Percentiles rank a stretch among this genome's conserved stretches.
phyloP scores from a whole-genome alignment of 208 protist genomes.

The Phytomonas francai region DNA sequence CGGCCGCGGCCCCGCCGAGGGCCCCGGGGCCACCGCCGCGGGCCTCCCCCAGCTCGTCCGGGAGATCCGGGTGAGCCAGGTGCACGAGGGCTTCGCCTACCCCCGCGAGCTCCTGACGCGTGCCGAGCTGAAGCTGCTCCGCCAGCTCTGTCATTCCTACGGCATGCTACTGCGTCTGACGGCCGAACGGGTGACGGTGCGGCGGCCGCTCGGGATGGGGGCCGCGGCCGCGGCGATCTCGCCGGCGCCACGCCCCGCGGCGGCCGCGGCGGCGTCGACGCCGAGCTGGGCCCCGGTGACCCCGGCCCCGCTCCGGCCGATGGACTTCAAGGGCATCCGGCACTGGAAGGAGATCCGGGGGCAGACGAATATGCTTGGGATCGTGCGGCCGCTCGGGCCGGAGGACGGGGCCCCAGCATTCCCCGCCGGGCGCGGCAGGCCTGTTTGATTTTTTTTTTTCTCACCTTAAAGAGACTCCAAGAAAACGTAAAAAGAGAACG shows the following conservation, averaged over 20 bases:
- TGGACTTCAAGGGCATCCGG: constrained; percentile 71
- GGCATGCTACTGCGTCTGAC: constrained; percentile 49
- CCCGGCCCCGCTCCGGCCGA: constrained; percentile 40
- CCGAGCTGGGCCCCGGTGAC: constrained; percentile 39
- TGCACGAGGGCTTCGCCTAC: constrained; percentile 70
- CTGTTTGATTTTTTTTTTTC: constrained; percentile 9
- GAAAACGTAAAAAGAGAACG: constrained; percentile 9
- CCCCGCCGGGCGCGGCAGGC: constrained; percentile 46
- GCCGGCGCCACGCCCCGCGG: no score
- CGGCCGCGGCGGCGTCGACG: constrained; percentile 11
- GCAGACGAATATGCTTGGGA: constrained; percentile 25
- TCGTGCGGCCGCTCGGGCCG: constrained; percentile 42
- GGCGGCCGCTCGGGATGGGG: constrained; percentile 49
- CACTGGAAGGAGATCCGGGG: constrained; percentile 66
- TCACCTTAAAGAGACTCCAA: constrained; percentile 1
- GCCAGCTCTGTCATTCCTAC: constrained; percentile 76
- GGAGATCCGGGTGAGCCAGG: constrained; percentile 63
- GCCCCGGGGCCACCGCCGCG: background rate
- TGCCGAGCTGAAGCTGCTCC: constrained; percentile 63
- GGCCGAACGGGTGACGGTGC: constrained; percentile 54
- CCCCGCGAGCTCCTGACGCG: constrained; percentile 45
- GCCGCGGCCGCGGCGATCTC: background rate
- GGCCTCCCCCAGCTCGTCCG: constrained; percentile 64
- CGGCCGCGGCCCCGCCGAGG: background rate
- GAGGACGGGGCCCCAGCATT: constrained; percentile 50